Percentiles rank a stretch among this genome's conserved stretches.
These are phyloP conservation scores for Chrysanthemum makinoi DNA, from an alignment of 129 eudicot genomes.

Conservation along the genomic window DNA sequence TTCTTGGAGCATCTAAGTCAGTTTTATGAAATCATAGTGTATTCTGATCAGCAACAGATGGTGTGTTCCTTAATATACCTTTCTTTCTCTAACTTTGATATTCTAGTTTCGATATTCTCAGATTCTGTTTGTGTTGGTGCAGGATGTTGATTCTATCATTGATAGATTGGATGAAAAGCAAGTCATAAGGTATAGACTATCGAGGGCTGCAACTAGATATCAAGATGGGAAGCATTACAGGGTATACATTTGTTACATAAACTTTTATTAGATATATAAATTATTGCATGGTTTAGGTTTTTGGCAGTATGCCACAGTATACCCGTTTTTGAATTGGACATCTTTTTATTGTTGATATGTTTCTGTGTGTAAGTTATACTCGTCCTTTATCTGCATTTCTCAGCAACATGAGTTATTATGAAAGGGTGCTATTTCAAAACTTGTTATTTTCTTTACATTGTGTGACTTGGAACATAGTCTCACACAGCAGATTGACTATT, in stretches of 20 bases:
- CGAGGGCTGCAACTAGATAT: conserved; percentile 81
- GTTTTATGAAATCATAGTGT: conserved; percentile 71
- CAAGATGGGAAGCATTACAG: conserved; percentile 84
- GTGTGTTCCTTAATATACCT: conserved; percentile 30
- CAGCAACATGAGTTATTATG: background rate
- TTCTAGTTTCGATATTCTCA: conserved; percentile 5
- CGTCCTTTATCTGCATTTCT: conserved; percentile 7
- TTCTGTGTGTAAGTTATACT: background rate
- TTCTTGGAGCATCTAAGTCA: conserved; percentile 80
- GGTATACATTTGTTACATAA: conserved; percentile 40
- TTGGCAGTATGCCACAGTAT: conserved; percentile 5
- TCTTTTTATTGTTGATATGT: background rate
- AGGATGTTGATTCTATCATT: conserved; percentile 83
- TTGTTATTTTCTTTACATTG: conserved; percentile 3
- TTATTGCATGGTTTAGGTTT: conserved; percentile 1
- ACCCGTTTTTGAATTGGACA: background rate
- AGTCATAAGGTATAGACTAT: conserved; percentile 58
- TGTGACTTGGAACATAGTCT: background rate
- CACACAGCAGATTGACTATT: background rate
- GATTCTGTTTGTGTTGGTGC: conserved; percentile 29
- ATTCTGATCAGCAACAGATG: conserved; percentile 71
- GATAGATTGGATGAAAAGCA: conserved; percentile 78
- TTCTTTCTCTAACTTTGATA: conserved; percentile 9
- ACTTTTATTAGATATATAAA: background rate
- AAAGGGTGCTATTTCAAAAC: conserved; percentile 4